A percentile compares a stretch with the other conserved stretches of the same genome.
phyloP scores from a whole-genome alignment of 495 filamentous ascomycete species.

The Penicillium taxi region DNA sequence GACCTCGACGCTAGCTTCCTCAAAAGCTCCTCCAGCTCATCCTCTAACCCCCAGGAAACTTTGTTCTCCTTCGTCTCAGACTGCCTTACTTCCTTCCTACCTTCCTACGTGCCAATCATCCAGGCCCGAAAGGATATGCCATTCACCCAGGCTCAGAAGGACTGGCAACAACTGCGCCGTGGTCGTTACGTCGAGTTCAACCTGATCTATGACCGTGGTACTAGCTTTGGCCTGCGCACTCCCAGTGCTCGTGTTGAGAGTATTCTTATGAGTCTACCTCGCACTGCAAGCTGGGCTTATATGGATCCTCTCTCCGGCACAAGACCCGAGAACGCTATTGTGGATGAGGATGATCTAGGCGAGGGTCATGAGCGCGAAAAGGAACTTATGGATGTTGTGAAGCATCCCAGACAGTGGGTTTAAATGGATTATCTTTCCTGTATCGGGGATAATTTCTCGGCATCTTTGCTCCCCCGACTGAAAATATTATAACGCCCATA shows the following conservation, averaged over 20 bases:
- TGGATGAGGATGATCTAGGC: constrained; percentile 32
- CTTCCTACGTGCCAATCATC: constrained; percentile 86
- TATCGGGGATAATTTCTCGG: background rate
- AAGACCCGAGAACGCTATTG: constrained; percentile 26
- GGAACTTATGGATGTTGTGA: constrained; percentile 74
- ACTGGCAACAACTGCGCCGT: constrained; percentile 91
- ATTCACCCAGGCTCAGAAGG: constrained; percentile 74
- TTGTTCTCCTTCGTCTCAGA: constrained; percentile 87
- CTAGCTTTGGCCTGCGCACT: constrained; percentile 87
- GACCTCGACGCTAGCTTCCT: constrained; percentile 70
- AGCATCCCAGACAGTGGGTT: constrained; percentile 85
- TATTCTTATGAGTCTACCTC: constrained; percentile 92
- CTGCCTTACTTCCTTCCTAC: constrained; percentile 77
- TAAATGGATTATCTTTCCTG: no score
- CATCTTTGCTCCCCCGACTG: background rate
- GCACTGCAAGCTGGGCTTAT: constrained; percentile 91
- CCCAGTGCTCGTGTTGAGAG: constrained; percentile 89
- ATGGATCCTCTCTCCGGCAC: constrained; percentile 63
- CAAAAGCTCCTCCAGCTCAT: constrained; percentile 34
- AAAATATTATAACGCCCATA: background rate
- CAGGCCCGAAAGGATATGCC: constrained; percentile 83
- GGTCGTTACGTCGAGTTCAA: constrained; percentile 98
- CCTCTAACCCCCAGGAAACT: constrained; percentile 79
- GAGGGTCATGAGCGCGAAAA: constrained; percentile 47
- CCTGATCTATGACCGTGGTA: constrained; percentile 92